phyloP scores from a whole-genome alignment of 2,329 filamentous ascomycete species.

The Ophiostoma angusticollis region DNA sequence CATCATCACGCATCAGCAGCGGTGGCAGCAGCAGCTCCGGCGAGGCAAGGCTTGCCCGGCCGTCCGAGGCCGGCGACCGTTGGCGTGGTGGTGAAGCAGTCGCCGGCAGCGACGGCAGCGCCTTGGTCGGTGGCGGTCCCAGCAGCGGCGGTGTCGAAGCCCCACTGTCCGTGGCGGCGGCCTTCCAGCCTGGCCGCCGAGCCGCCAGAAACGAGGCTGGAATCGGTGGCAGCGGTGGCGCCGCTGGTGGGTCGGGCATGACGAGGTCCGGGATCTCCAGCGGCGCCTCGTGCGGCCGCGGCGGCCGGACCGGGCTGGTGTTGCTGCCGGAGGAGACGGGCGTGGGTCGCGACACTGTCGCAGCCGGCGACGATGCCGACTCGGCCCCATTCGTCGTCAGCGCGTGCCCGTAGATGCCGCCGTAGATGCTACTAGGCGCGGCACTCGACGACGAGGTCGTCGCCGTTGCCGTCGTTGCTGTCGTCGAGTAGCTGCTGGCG shows the following conservation, averaged over 20 bases:
- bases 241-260: conserved; percentile 15
- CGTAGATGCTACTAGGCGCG: neutral
- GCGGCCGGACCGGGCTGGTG: conserved; percentile 22
- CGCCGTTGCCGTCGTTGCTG: too few species aligned
- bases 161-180: too few species aligned
- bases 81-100: conserved; percentile 11
- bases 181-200: too few species aligned
- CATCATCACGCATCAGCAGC: neutral
- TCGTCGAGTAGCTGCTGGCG: conserved; percentile 8
- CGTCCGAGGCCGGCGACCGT: neutral
- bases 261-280: conserved; percentile 25
- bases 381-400: conserved; percentile 8
- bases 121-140: conserved; percentile 33
- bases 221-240: neutral
- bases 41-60: neutral
- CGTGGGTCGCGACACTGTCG: neutral
- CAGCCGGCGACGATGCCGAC: neutral
- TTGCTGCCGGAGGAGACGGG: neutral
- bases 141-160: too few species aligned
- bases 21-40: conserved; percentile 1
- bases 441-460: neutral
- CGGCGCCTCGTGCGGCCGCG: conserved; percentile 23
- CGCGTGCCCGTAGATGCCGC: conserved; percentile 8
- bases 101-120: conserved; percentile 25
- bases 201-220: too few species aligned